Percentiles rank a stretch among this genome's conserved stretches.
phyloP scores from a whole-genome alignment of 306 rosid species.

The Luffa acutangula region DNA sequence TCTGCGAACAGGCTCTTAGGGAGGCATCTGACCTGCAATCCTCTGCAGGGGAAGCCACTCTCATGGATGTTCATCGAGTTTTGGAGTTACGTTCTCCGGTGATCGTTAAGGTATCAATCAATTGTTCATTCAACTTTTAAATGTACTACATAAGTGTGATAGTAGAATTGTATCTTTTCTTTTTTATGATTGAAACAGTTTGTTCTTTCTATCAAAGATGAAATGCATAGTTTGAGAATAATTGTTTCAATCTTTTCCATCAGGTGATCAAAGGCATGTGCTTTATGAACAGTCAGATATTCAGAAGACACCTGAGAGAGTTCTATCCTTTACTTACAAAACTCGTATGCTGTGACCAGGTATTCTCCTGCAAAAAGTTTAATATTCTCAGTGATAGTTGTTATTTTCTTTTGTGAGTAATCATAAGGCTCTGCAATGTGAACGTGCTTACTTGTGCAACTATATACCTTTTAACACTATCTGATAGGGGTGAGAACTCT shows the following conservation, averaged over 20 bases:
- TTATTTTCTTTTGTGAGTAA: neutral
- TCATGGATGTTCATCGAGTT: slow-evolving; percentile 83
- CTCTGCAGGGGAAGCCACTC: slow-evolving; percentile 59
- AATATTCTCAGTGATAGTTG: neutral
- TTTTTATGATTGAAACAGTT: neutral
- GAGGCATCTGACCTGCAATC: slow-evolving; percentile 96
- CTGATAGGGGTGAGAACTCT: neutral
- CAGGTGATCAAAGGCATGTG: slow-evolving; percentile 94
- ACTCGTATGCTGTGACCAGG: slow-evolving; percentile 98
- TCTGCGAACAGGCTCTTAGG: slow-evolving; percentile 83
- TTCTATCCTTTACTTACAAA: slow-evolving; percentile 90
- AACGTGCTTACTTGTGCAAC: neutral
- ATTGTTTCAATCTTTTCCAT: slow-evolving; percentile 13
- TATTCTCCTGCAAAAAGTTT: slow-evolving; percentile 21
- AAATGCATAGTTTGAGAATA: neutral
- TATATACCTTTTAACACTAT: neutral
- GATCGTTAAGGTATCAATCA: slow-evolving; percentile 60
- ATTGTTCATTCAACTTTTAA: slow-evolving; percentile 6
- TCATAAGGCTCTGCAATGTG: neutral
- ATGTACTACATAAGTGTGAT: neutral
- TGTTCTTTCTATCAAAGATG: neutral
- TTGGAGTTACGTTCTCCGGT: slow-evolving; percentile 87
- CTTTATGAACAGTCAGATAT: slow-evolving; percentile 74
- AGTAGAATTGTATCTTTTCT: neutral
- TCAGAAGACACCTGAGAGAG: slow-evolving; percentile 83